phyloP scores from a whole-genome alignment of 805 yeast species.

The Kuraishia borneana region DNA sequence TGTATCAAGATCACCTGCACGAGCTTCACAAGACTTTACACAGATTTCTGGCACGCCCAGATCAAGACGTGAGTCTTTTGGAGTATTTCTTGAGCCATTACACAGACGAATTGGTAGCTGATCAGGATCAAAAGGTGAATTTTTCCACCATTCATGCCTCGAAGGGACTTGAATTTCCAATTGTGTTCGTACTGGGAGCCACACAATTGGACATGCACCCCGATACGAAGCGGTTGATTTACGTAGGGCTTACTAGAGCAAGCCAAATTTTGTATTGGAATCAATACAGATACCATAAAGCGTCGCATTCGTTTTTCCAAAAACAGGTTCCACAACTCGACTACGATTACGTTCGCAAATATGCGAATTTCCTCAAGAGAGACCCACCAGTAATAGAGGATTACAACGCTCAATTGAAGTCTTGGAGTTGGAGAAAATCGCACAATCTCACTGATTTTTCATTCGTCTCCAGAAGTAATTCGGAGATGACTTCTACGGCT shows the following conservation, averaged over 20 bases:
- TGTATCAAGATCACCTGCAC: conserved; percentile 6
- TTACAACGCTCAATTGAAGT: conserved; percentile 1
- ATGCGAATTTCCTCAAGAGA: conserved; percentile 3
- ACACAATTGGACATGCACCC: conserved; percentile 5
- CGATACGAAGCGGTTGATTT: conserved; percentile 32
- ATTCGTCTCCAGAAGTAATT: too few relatives aligned
- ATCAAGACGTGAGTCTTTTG: conserved; percentile 15
- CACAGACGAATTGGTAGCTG: conserved; percentile 17
- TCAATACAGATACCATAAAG: conserved; percentile 5
- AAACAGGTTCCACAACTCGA: not conserved
- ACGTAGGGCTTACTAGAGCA: conserved; percentile 64
- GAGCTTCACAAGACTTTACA: conserved; percentile 3
- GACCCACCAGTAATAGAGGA: conserved; percentile 3
- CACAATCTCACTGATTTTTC: not conserved
- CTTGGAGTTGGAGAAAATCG: conserved; percentile 1
- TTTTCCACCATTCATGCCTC: conserved; percentile 65
- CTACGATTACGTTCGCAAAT: conserved; percentile 1
- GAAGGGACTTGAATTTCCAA: conserved; percentile 65
- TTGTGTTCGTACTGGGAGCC: conserved; percentile 38
- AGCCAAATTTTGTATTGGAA: conserved; percentile 29
- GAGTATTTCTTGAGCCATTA: conserved; percentile 29
- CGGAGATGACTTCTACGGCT: not conserved
- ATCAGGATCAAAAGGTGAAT: conserved; percentile 22
- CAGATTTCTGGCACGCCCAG: conserved; percentile 11
- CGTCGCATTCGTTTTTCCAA: not conserved